Conservation (phyloP, 2,329 filamentous ascomycete species). For the Parastagonospora avenae region DNA sequence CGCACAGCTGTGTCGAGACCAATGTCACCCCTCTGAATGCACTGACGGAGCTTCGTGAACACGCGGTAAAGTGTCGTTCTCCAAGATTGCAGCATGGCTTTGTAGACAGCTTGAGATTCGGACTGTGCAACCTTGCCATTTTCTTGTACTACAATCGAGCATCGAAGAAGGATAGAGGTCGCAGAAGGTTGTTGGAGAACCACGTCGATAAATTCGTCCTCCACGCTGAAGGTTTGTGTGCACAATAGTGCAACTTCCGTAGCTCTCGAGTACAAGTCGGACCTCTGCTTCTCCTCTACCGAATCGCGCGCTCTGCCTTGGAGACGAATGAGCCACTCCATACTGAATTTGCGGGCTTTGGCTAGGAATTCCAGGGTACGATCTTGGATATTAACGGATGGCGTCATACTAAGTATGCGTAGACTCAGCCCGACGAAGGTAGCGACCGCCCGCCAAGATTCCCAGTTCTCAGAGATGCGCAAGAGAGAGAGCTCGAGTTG, state of each 20-base stretch:
- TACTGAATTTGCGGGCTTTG: conserved; percentile 38
- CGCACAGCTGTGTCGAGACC: conserved; percentile 23
- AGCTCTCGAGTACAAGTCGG: conserved; percentile 38
- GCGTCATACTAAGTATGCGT: conserved; percentile 52
- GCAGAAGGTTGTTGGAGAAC: conserved; percentile 31
- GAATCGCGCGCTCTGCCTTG: conserved; percentile 26
- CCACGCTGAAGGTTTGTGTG: conserved; percentile 53
- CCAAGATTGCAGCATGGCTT: conserved; percentile 21
- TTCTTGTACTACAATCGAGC: conserved; percentile 28
- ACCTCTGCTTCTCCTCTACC: conserved; percentile 31
- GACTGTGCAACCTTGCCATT: conserved; percentile 6
- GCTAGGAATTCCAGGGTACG: conserved; percentile 41
- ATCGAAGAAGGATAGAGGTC: conserved; percentile 22
- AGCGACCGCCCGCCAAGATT: conserved; percentile 49
- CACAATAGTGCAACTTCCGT: conserved; percentile 53
- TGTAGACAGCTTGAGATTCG: conserved; percentile 3
- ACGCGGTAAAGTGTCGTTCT: conserved; percentile 20
- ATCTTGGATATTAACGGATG: conserved; percentile 15
- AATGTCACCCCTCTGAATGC: conserved; percentile 5
- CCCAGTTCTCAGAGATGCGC: conserved; percentile 34
- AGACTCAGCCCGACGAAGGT: conserved; percentile 49
- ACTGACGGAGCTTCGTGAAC: conserved; percentile 6
- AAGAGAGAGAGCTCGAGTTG: conserved; percentile 18
- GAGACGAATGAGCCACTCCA: conserved; percentile 50
- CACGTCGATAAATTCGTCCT: conserved; percentile 31